Conservation (phyloP, 2,329 filamentous ascomycete genomes). For the Claviceps capensis region DNA sequence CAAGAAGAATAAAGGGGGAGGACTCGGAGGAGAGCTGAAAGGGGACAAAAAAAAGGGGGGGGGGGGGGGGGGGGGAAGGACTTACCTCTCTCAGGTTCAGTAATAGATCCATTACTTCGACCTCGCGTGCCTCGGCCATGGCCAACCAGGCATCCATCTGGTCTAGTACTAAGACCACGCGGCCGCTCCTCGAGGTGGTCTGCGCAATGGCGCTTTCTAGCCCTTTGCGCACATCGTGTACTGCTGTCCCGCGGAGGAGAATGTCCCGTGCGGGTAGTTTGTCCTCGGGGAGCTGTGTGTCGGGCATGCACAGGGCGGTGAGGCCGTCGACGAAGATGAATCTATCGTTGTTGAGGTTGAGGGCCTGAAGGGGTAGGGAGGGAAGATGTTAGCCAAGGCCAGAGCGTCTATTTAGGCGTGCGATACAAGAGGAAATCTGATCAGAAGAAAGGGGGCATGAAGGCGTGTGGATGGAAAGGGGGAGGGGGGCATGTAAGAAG, state of each 20-base stretch:
- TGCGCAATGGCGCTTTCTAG: constrained; percentile 26
- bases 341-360: constrained; percentile 32
- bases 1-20: background rate
- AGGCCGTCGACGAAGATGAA: constrained; percentile 69
- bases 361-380: background rate
- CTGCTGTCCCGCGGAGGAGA: constrained; percentile 17
- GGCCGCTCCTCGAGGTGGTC: constrained; percentile 11
- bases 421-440: background rate
- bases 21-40: no score
- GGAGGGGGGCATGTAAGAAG: no score
- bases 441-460: background rate
- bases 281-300: constrained; percentile 11
- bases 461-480: no score
- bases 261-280: constrained; percentile 6
- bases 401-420: no score
- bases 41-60: background rate
- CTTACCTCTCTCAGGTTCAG: constrained; percentile 49
- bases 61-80: no score
- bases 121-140: constrained; percentile 29
- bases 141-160: constrained; percentile 53
- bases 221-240: constrained; percentile 24
- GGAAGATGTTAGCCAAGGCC: background rate
- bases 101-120: constrained; percentile 40
- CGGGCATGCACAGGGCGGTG: constrained; percentile 35
- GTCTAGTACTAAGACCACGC: constrained; percentile 49